These are phyloP conservation scores for Mycoemilia scoparia DNA, from an alignment of 192 early-diverging fungal species.

Conservation along the genomic window DNA sequence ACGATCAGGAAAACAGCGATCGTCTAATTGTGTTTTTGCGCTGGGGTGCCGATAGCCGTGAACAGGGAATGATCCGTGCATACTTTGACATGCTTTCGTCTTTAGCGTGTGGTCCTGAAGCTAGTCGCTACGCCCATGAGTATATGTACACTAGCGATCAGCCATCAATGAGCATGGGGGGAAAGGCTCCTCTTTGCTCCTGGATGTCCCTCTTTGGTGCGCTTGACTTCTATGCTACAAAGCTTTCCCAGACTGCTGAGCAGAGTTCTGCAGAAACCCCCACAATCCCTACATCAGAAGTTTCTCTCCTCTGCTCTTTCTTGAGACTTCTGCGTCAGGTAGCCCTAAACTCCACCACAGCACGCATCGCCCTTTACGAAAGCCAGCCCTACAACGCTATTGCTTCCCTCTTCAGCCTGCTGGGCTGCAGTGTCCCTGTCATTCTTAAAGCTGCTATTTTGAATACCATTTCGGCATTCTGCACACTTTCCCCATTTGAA, in stretches of 20 bases:
- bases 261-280: slow-evolving; percentile 9
- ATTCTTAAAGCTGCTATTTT: slow-evolving; percentile 68
- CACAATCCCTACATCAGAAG: slow-evolving; percentile 57
- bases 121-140: slow-evolving; percentile 36
- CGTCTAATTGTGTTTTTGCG: slow-evolving; percentile 41
- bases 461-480: slow-evolving; percentile 67
- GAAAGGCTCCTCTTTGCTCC: slow-evolving; percentile 38
- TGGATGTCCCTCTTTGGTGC: slow-evolving; percentile 67
- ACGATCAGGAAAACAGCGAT: slow-evolving; percentile 22
- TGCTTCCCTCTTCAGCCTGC: slow-evolving; percentile 54
- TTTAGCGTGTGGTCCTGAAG: slow-evolving; percentile 55
- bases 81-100: slow-evolving; percentile 72
- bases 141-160: slow-evolving; percentile 26
- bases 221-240: slow-evolving; percentile 43
- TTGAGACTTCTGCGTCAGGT: slow-evolving; percentile 58
- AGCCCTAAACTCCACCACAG: slow-evolving; percentile 53
- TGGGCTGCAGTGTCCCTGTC: slow-evolving; percentile 58
- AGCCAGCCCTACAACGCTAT: slow-evolving; percentile 46
- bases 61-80: slow-evolving; percentile 39
- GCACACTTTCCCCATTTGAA: slow-evolving; percentile 20
- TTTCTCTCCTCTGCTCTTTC: slow-evolving; percentile 49
- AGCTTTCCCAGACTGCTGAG: slow-evolving; percentile 22
- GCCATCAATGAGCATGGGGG: slow-evolving; percentile 15
- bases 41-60: slow-evolving; percentile 41
- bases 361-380: slow-evolving; percentile 47